Evolutionary conservation across 208 protist species (phyloP), one percentile per base, ranked within the genome.

Genomic region (Trypanosoma cruzi): DNA sequence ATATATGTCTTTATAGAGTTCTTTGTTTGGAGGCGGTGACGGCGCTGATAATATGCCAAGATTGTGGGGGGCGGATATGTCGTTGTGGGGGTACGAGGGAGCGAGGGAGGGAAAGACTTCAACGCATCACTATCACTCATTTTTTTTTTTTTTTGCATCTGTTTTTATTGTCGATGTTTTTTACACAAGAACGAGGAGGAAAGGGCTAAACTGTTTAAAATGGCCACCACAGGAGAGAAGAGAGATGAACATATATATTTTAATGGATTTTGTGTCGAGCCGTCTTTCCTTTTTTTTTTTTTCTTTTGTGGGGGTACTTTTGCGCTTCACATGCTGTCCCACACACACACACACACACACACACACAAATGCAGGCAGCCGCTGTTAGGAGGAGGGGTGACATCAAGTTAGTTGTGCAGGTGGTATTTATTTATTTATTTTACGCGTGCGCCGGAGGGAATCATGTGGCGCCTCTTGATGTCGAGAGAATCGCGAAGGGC

Each of bases 291-390:
- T 16, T 44, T 16, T 14, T 44, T 2, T 44, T 44, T 44, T 44
- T 2, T 44, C 8, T 44, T 44, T n/a, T 46, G 16, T 18, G 8
- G 16, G 40, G 7, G 18, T 14, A 4, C 40, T 14, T 14, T 14
- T 14, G 24, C 61, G 89, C 61, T 55, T 91, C 69, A 82, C 82
- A 3, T 84, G 73, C 5, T 79, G 81, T 11, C 62, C 54, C 11
- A 77, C 82, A 13, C 81, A 93, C 70, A 60, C 82, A 53, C 59
- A 78, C 56, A 89, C 79, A 81, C 68, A 64, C 13, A 57, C 26
- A 4, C 40, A 46, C 40, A 16, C 16, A 16, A 46, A 18, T n/a
- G n/a, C 40, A 2, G 40, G 18, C 40, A 14, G 40, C 40, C 10
- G 18, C 40, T 14, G 40, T 44, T 14, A 14, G 40, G 18, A 13